Base-by-base conservation (phyloP, 176 grass and related monocot genomes). In the Cenchrus fungigraminus region DNA sequence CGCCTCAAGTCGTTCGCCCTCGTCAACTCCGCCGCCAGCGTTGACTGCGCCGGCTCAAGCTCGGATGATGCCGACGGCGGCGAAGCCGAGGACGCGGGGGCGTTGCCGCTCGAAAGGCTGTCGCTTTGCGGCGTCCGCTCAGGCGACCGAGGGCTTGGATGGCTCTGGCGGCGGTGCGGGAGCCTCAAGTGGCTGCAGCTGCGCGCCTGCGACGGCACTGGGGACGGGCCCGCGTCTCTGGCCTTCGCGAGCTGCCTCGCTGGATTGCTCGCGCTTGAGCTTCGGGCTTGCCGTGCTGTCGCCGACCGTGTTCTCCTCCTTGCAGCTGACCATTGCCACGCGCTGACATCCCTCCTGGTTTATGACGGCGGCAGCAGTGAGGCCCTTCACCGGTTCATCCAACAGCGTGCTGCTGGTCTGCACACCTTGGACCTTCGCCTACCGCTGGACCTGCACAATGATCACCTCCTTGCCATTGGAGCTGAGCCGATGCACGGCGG, bases 351-450 rank as follows among this genome's bases (percentile, higher is more conserved):
- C 9, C 93, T 98, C 28, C 72, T 98, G 44, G 87, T 98, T 10
- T 98, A 98, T 42, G 96, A 98, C 20, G 93, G 96, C 1, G 93
- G 96, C 52, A 79, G 96, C 77, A 68, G 89, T 5, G 93, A 92
- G 8, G 96, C 96, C 1, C 96, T 98, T 20, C 91, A 82, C 65
- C 80, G 88, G 6, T 98, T 98, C 82, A 95, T 98, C 84, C 82
- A 92, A 37, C 96, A 84, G 56, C 96, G 91, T 17, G 87, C 91
- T 37, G 80, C 89, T 0, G 83, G 45, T 1, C 78, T 98, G 53
- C 93, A 78, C 37, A 94, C 86, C 45, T 87, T 98, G 75, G 96
- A 98, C 81, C 91, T 98, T 49, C 96, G 96, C 69, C 93, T 98
- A 17, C 93, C 96, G 16, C 91, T 98, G 0, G 96, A 95, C 86